Evolutionary conservation across 2,329 filamentous ascomycete species (phyloP), one percentile per base, ranked within the genome.

Genomic region (Penicillium rolfsii): DNA sequence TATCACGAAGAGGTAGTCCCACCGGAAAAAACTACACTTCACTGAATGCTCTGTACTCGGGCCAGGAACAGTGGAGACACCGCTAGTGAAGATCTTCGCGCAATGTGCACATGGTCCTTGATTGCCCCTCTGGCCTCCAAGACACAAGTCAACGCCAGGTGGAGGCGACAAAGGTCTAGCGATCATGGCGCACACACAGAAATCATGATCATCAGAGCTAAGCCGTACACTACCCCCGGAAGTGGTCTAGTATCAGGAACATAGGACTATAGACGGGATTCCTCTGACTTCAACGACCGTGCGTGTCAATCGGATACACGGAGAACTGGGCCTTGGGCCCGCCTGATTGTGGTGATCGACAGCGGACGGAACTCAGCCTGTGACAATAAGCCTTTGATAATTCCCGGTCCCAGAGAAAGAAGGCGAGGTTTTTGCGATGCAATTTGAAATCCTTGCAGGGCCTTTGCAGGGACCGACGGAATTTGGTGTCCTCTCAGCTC

Each of bases 301-400:
- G 26, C 30, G 48, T 19, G 5, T 50, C 48, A 24, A 33, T 4
- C 19, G 48, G 48, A 50, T 35, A 6, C 16, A 14, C n/a, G 9
- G 48, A 50, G 16, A 28, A n/a, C 41, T 16, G 45, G 26, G 45
- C 16, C 45, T 33, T 28, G 3, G 16, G 43, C 5, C 24, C 5
- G 6, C 35, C 35, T 36, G 8, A 16, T 35, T 7, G 6, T 50
- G 33, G 43, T 30, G 54, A 56, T 56, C 54, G 43, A 56, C 54
- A 48, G 24, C n/a, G 16, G 28, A 19, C 33, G 46, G 46, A 22
- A 22, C 19, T 22, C 19, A 22, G 24, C 3, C 19, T 38, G n/a
- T 49, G 9, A 33, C 30, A 33, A 33, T 35, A 6, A 22, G 19
- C 19, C 19, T 22, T 22, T 22, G 19, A n/a, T 3, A 50, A 24